Percentiles rank a stretch among this genome's conserved stretches.
Evolutionary conservation across 257 asterid genomes (phyloP).

Genomic region (Voacanga thouarsii): DNA sequence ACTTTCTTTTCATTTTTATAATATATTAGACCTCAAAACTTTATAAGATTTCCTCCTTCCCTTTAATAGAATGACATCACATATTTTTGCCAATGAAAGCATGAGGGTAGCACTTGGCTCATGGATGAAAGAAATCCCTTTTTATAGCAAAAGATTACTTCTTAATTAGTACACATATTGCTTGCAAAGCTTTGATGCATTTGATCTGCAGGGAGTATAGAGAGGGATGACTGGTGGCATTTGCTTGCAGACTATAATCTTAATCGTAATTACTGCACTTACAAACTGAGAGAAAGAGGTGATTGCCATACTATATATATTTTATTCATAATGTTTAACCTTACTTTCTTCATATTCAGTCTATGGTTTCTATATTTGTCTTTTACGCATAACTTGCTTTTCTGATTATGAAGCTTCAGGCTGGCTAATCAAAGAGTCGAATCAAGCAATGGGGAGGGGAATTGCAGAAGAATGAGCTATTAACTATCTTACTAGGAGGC

Average conservation of each 20-base stretch:
- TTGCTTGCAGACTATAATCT: constrained; percentile 63
- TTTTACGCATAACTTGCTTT: not conserved
- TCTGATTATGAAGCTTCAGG: constrained; percentile 34
- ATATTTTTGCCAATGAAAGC: too few species aligned
- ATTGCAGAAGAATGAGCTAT: constrained; percentile 29
- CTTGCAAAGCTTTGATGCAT: not conserved
- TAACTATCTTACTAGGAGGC: not conserved
- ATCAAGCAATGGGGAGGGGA: constrained; percentile 62
- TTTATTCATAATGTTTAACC: not conserved
- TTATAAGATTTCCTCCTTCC: not conserved
- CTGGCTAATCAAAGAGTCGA: constrained; percentile 52
- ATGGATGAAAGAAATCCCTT: not conserved
- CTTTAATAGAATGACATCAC: too few species aligned
- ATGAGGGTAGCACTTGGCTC: not conserved
- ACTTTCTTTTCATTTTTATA: not conserved
- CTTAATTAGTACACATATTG: not conserved
- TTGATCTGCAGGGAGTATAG: constrained; percentile 74
- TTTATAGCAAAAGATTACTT: not conserved
- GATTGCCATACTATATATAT: not conserved
- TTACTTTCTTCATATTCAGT: not conserved
- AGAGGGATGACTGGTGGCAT: constrained; percentile 85
- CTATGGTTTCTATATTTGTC: too few species aligned
- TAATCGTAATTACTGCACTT: constrained; percentile 42
- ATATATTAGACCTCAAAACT: not conserved
- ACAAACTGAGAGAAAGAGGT: constrained; percentile 86